Conservation (phyloP, 2,329 filamentous ascomycete genomes). For the Alternaria metachromatica region DNA sequence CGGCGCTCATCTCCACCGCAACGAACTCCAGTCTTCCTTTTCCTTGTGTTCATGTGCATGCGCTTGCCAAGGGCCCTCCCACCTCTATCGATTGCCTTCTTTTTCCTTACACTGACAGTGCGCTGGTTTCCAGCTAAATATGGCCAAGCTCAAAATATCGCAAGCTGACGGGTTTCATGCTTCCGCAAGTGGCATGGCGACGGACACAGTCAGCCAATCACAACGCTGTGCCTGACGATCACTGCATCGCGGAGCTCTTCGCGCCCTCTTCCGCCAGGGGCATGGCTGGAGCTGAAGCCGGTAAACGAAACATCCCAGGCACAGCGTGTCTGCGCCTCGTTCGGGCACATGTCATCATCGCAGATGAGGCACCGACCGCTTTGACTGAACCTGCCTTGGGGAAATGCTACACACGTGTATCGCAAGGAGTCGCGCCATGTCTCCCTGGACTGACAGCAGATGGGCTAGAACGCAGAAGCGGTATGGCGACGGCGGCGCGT, state of each 20-base stretch:
- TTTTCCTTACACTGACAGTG: conserved; percentile 10
- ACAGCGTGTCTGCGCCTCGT: conserved; percentile 23
- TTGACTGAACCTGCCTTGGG: neutral
- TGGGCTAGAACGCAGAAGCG: conserved; percentile 3
- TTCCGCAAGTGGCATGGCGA: conserved; percentile 30
- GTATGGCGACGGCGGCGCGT: conserved; percentile 9
- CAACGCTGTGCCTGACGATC: conserved; percentile 31
- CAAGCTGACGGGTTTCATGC: conserved; percentile 36
- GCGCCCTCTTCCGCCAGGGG: conserved; percentile 22
- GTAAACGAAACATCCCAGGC: conserved; percentile 25
- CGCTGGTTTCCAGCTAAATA: conserved; percentile 22
- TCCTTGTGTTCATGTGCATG: neutral
- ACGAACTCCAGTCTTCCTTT: conserved; percentile 5
- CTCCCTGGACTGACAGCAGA: conserved; percentile 1
- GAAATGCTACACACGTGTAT: conserved; percentile 21
- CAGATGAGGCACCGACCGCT: conserved; percentile 9
- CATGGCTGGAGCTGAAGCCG: conserved; percentile 28
- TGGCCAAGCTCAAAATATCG: conserved; percentile 20
- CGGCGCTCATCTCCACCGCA: conserved; percentile 7
- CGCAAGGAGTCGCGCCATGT: conserved; percentile 9
- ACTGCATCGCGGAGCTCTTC: conserved; percentile 33
- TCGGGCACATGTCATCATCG: conserved; percentile 10
- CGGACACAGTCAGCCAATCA: conserved; percentile 29
- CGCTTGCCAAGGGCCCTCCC: neutral
- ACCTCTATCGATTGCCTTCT: neutral